These are phyloP conservation scores for Russula earlei DNA, from an alignment of 768 basidiomycete species.

Conservation along the genomic window DNA sequence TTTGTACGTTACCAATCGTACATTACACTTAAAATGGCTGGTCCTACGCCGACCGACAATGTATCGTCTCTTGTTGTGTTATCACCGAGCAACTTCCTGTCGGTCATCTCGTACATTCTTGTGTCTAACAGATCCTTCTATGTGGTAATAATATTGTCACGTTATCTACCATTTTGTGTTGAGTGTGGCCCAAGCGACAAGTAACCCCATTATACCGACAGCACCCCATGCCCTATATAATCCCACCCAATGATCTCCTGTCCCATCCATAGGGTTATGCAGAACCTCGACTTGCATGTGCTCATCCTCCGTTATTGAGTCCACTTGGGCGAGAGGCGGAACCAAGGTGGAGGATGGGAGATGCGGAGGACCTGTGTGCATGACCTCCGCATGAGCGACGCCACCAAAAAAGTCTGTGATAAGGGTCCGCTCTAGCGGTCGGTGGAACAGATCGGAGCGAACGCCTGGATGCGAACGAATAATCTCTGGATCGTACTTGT, in stretches of 20 bases:
- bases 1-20: not conserved
- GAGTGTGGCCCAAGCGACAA: constrained; percentile 3
- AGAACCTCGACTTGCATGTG: constrained; percentile 1
- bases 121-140: not conserved
- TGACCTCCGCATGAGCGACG: constrained; percentile 72
- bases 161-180: constrained; percentile 2
- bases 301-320: not conserved
- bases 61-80: constrained; percentile 10
- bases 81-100: not conserved
- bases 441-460: constrained; percentile 68
- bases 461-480: constrained; percentile 88
- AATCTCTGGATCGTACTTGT: constrained; percentile 59
- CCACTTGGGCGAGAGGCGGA: not conserved
- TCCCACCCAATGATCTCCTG: not conserved
- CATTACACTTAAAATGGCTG: constrained; percentile 3
- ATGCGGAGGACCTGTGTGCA: constrained; percentile 1
- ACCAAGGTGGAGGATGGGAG: not conserved
- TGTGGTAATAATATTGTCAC: not conserved
- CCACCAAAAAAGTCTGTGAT: constrained; percentile 70
- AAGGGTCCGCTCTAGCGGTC: constrained; percentile 49
- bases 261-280: not conserved
- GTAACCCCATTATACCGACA: constrained; percentile 10
- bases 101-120: constrained; percentile 1
- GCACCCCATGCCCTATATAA: constrained; percentile 16
- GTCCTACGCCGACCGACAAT: constrained; percentile 1